Conservation (phyloP, 805 yeast genomes). For the Ogataea pilisensis region DNA sequence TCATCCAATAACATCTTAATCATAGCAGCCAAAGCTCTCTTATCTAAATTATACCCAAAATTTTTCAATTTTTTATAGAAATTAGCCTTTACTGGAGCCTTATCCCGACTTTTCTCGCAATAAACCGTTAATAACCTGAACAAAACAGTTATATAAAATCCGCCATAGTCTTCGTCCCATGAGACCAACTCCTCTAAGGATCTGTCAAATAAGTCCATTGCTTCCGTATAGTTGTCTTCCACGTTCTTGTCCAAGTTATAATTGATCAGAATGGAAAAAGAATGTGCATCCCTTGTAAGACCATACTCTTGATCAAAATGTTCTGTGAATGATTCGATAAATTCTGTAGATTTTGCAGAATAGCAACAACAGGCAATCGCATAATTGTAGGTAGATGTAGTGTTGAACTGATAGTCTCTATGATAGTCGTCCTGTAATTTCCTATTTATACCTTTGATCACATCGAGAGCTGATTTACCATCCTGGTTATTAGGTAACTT, state of each 20-base stretch:
- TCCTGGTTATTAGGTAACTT: conserved; percentile 5
- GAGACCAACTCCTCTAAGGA: conserved; percentile 36
- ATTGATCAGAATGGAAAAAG: conserved; percentile 34
- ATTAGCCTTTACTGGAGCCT: conserved; percentile 19
- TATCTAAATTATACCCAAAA: conserved; percentile 36
- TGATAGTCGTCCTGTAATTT: conserved; percentile 8
- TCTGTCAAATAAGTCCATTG: conserved; percentile 33
- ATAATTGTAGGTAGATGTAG: conserved; percentile 23
- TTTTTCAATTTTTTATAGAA: conserved; percentile 40
- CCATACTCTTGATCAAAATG: conserved; percentile 30
- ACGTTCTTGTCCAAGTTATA: conserved; percentile 24
- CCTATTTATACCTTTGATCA: conserved; percentile 23
- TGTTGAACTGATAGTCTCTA: conserved; percentile 19
- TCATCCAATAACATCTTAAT: conserved; percentile 32
- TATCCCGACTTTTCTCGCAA: conserved; percentile 16
- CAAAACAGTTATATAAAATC: conserved; percentile 24
- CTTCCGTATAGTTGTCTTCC: conserved; percentile 29
- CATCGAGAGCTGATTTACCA: conserved; percentile 31
- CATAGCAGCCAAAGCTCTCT: conserved; percentile 36
- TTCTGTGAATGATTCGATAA: conserved; percentile 23
- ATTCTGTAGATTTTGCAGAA: conserved; percentile 23
- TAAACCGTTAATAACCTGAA: conserved; percentile 23
- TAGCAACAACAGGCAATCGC: conserved; percentile 25
- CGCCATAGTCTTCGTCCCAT: conserved; percentile 38
- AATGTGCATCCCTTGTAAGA: conserved; percentile 33